These are phyloP conservation scores for Cutaneotrichosporon sp. DNA, from an alignment of 1,284 basidiomycete genomes.

Conservation along the genomic window DNA sequence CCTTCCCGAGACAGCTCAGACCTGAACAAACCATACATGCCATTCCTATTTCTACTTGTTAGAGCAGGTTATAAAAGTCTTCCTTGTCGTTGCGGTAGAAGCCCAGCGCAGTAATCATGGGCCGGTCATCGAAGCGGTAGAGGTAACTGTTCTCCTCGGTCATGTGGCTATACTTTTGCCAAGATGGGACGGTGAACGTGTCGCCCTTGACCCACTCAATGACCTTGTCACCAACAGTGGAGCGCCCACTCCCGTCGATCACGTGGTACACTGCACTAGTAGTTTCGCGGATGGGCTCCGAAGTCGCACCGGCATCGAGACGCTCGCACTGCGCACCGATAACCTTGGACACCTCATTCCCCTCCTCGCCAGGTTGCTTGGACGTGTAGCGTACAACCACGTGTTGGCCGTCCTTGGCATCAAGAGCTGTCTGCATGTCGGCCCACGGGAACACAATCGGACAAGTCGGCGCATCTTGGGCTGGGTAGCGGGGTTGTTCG, in stretches of 20 bases:
- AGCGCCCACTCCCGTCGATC: conserved; percentile 25
- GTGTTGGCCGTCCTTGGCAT: conserved; percentile 13
- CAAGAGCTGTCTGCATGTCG: conserved; percentile 26
- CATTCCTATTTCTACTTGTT: not conserved
- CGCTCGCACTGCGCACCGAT: conserved; percentile 32
- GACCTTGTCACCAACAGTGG: conserved; percentile 21
- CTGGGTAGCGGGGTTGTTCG: conserved; percentile 27
- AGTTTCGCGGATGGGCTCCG: conserved; percentile 19
- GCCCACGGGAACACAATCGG: conserved; percentile 27
- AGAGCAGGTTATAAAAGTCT: conserved; percentile 25
- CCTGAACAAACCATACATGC: not conserved
- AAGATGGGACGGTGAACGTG: conserved; percentile 29
- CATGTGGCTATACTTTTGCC: conserved; percentile 25
- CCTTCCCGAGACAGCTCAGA: not conserved
- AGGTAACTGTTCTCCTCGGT: conserved; percentile 22
- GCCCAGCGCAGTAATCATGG: conserved; percentile 25
- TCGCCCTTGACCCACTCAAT: conserved; percentile 30
- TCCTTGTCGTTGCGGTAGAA: conserved; percentile 29
- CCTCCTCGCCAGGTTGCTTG: conserved; percentile 21
- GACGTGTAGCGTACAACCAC: conserved; percentile 22
- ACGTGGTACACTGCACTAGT: conserved; percentile 27
- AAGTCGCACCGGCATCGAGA: conserved; percentile 18
- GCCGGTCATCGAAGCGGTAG: conserved; percentile 31
- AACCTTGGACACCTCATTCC: conserved; percentile 26
- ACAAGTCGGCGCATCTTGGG: conserved; percentile 19